A percentile compares a stretch with the other conserved stretches of the same genome.
Evolutionary conservation across 345 rosid species (phyloP).

Genomic region (Euclidium syriacum): DNA sequence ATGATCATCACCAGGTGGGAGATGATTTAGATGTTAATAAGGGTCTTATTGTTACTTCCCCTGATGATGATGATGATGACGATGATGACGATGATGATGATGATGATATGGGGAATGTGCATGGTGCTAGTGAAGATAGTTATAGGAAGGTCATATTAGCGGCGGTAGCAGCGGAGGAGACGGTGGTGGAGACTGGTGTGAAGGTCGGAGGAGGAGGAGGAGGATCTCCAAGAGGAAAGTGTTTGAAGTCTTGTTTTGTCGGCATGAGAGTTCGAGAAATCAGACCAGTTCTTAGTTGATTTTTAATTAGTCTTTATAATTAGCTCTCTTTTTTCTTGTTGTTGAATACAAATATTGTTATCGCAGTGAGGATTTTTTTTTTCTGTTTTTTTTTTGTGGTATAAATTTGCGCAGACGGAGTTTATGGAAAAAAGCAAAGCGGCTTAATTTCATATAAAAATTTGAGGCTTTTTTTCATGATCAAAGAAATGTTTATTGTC

Average conservation of each 20-base stretch:
- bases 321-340: not conserved
- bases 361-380: not conserved
- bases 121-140: constrained; percentile 20
- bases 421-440: not conserved
- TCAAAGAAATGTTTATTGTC: not conserved
- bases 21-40: constrained; percentile 6
- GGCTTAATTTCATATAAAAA: constrained; percentile 11
- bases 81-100: not conserved
- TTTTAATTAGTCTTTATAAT: not conserved
- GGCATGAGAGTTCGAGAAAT: constrained; percentile 26
- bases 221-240: constrained; percentile 36
- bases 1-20: not conserved
- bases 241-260: constrained; percentile 32
- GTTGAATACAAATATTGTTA: not conserved
- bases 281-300: constrained; percentile 30
- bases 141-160: constrained; percentile 12
- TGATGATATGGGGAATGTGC: constrained; percentile 20
- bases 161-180: constrained; percentile 13
- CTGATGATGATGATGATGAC: not conserved
- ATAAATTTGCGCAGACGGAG: too few relatives aligned
- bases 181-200: constrained; percentile 13
- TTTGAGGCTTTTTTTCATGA: not conserved
- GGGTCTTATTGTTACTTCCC: not conserved
- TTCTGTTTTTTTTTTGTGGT: too few relatives aligned
- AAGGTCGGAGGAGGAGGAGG: constrained; percentile 24